These are phyloP conservation scores for Groenewaldozyma auringiensis DNA, from an alignment of 1,139 yeast species.

Conservation along the genomic window DNA sequence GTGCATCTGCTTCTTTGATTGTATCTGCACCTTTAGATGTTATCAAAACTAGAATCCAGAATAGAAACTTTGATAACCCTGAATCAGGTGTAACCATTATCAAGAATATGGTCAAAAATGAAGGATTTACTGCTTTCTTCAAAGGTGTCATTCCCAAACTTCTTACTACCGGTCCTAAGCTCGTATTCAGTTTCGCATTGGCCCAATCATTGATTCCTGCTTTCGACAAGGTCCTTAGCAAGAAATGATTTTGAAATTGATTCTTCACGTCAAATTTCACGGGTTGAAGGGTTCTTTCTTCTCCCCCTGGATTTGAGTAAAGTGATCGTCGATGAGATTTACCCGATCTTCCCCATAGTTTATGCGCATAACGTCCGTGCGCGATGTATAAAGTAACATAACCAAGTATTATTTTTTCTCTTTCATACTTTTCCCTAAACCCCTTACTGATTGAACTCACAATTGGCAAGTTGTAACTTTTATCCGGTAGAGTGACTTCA, in stretches of 20 bases:
- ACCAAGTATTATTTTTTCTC: too few species aligned
- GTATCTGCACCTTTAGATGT: conserved; percentile 98
- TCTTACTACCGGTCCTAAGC: conserved; percentile 95
- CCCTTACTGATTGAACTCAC: too few species aligned
- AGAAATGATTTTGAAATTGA: background rate
- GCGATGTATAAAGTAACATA: background rate
- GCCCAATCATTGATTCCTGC: conserved; percentile 97
- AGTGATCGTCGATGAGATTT: background rate
- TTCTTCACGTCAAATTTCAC: too few species aligned
- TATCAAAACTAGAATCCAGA: conserved; percentile 96
- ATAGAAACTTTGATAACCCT: conserved; percentile 90
- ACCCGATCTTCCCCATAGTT: background rate
- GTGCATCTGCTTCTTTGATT: conserved; percentile 94
- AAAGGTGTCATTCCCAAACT: conserved; percentile 95
- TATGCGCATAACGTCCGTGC: background rate
- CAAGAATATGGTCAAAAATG: conserved; percentile 87
- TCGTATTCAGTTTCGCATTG: conserved; percentile 91
- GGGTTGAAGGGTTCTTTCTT: too few species aligned
- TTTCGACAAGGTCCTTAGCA: conserved; percentile 53
- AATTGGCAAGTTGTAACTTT: too few species aligned
- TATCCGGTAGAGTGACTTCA: too few species aligned
- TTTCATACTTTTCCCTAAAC: too few species aligned
- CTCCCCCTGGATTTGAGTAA: background rate
- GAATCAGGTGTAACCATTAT: conserved; percentile 88
- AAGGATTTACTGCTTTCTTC: conserved; percentile 76